A percentile compares a stretch with the other conserved stretches of the same genome.
Conservation (phyloP, 2,329 filamentous ascomycete genomes). For the Fusarium burgessii region DNA sequence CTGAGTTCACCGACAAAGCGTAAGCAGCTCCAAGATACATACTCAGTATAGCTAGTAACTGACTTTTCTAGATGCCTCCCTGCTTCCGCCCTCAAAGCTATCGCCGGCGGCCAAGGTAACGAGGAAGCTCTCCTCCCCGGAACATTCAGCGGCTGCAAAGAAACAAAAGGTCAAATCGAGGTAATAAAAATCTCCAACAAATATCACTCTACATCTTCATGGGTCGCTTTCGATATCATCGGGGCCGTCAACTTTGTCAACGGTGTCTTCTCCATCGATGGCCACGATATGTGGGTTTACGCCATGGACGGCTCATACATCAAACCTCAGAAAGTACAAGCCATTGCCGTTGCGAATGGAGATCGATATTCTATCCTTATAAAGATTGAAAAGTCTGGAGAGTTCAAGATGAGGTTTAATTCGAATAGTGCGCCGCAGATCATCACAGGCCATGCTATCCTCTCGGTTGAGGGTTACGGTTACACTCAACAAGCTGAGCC, state of each 20-base stretch:
- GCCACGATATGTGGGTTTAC: constrained; percentile 65
- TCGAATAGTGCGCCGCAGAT: constrained; percentile 64
- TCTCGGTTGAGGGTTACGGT: constrained; percentile 54
- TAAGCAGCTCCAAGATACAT: constrained; percentile 25
- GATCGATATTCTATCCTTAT: constrained; percentile 65
- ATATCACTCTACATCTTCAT: constrained; percentile 47
- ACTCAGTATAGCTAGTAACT: not conserved
- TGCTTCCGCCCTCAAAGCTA: constrained; percentile 55
- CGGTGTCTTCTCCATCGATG: constrained; percentile 62
- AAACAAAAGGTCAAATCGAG: constrained; percentile 58
- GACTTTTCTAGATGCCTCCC: constrained; percentile 39
- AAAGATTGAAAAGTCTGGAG: constrained; percentile 58
- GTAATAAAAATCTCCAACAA: constrained; percentile 58
- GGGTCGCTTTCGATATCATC: constrained; percentile 68
- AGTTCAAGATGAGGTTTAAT: constrained; percentile 67
- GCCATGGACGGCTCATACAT: constrained; percentile 67
- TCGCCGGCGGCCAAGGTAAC: constrained; percentile 48
- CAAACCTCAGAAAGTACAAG: constrained; percentile 62
- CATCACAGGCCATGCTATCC: constrained; percentile 63
- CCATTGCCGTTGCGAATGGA: constrained; percentile 62
- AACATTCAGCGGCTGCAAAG: constrained; percentile 60
- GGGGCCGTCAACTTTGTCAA: constrained; percentile 62
- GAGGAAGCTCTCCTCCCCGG: constrained; percentile 55
- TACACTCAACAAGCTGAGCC: constrained; percentile 49
- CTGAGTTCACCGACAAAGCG: constrained; percentile 57